Conservation (phyloP, 768 basidiomycete genomes). For the Boletus rubroflammeus region DNA sequence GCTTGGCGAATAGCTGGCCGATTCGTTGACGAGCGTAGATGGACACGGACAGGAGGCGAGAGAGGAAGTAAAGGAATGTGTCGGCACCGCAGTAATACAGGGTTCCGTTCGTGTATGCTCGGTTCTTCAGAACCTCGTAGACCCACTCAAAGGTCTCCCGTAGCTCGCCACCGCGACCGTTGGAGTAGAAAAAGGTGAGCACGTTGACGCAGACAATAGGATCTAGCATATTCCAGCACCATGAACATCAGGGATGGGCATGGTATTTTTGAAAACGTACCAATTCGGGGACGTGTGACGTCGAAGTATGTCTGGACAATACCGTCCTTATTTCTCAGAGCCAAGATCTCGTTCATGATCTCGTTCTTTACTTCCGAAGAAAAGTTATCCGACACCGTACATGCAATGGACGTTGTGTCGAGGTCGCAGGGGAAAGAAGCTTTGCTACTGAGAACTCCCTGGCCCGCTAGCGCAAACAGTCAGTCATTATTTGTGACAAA, state of each 20-base stretch:
- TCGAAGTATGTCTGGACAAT: constrained; percentile 23
- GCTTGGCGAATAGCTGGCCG: constrained; percentile 12
- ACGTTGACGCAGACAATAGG: constrained; percentile 19
- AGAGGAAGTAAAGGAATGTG: constrained; percentile 22
- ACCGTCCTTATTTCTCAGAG: constrained; percentile 17
- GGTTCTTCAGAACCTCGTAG: constrained; percentile 18
- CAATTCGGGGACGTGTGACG: constrained; percentile 18
- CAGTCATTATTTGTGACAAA: neutral
- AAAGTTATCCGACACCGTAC: constrained; percentile 14
- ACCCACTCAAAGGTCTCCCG: constrained; percentile 22
- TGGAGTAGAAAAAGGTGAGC: constrained; percentile 21
- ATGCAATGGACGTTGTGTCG: constrained; percentile 20
- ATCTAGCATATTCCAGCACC: neutral
- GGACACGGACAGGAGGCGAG: constrained; percentile 18
- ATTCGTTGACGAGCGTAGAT: constrained; percentile 14
- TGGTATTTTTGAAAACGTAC: constrained; percentile 1
- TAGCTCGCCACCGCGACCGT: constrained; percentile 17
- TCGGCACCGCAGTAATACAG: constrained; percentile 19
- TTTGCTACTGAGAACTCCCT: constrained; percentile 4
- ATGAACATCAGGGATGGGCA: neutral
- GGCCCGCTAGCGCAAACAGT: constrained; percentile 3
- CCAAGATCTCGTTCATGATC: constrained; percentile 21
- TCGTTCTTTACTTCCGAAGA: constrained; percentile 15
- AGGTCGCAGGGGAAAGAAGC: constrained; percentile 14
- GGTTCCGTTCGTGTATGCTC: constrained; percentile 19